Percentiles rank a stretch among this genome's conserved stretches.
Evolutionary conservation across 441 rosid species (phyloP).

Genomic region (Melastoma candidum): DNA sequence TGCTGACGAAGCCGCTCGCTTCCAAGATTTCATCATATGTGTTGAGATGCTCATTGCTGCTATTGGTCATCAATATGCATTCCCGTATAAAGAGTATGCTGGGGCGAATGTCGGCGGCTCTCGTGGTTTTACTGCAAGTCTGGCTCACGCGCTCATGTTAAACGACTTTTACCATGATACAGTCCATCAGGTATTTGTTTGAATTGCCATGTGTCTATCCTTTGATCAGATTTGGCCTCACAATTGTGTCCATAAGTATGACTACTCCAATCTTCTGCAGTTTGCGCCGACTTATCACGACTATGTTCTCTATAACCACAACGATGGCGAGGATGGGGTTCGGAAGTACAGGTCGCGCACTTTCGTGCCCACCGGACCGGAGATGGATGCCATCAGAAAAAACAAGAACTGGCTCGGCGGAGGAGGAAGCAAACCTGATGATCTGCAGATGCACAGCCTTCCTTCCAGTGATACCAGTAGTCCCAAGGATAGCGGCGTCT

Average conservation of each 20-base stretch:
- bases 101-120: constrained; percentile 87
- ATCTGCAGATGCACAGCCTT: constrained; percentile 46
- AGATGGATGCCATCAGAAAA: constrained; percentile 92
- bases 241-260: constrained; percentile 14
- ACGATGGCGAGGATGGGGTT: constrained; percentile 78
- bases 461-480: constrained; percentile 56
- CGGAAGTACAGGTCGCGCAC: constrained; percentile 83
- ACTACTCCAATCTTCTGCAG: constrained; percentile 26
- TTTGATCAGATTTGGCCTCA: constrained; percentile 1
- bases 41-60: constrained; percentile 98
- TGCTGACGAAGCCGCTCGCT: constrained; percentile 76
- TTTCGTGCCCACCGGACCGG: constrained; percentile 96
- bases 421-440: constrained; percentile 47
- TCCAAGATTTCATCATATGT: constrained; percentile 82
- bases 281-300: constrained; percentile 98
- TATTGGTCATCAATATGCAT: constrained; percentile 78
- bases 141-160: constrained; percentile 83
- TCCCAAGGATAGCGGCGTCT: constrained; percentile 34
- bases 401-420: constrained; percentile 51
- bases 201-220: constrained; percentile 1
- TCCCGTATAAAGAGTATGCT: constrained; percentile 95
- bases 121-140: constrained; percentile 62
- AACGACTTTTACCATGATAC: constrained; percentile 96
- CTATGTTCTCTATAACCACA: constrained; percentile 84
- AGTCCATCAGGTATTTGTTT: constrained; percentile 72